Base-by-base conservation (phyloP, 352 stramenopile species). In the Globisporangium cylindrosporum region DNA sequence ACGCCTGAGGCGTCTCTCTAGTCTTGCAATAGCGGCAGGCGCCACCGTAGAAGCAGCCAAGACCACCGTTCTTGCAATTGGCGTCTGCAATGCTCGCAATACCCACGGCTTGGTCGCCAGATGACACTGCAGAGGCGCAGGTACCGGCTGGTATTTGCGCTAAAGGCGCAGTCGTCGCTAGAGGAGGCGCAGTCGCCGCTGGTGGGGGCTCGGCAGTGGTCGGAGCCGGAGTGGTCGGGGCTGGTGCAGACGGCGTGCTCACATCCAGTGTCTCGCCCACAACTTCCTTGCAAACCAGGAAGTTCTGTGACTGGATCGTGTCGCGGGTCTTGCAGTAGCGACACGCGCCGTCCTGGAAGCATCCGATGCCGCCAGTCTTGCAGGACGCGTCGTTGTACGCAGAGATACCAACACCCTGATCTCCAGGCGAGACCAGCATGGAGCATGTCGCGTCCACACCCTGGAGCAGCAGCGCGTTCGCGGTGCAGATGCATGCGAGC, bases 291-390 rank as follows among this genome's bases (percentile, higher is more conserved):
- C 36, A 43, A 43, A 18, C 36, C 25, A 14, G 22, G 53, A 59
- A 60, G 36, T 77, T 55, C 4, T 24, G 20, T 2, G 71, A 71
- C 25, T 75, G 61, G 6, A 48, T 9, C 12, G 72, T 78, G 1
- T 64, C 48, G 10, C 22, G 53, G n/a, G 61, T 67, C 55, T 71
- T 75, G 46, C 72, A 78, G 65, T 69, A 78, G 20, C 72, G 72
- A 24, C 72, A 76, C 36, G 36, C 36, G 5, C 24, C 24, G 9
- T 54, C 49, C 0, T 27, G 20, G 25, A 64, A 76, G 55, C 72
- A 78, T 3, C 72, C 72, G 0, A 77, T 32, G 9, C 72, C 72
- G 18, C 72, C 72, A 20, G 59, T 55, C 5, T 25, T 54, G 60
- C 72, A 77, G 10, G 46, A 48, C 5, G 57, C 20, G 27, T 75